Percentiles rank a stretch among this genome's conserved stretches.
These are phyloP conservation scores for Coleophoma crateriformis DNA, from an alignment of 2,329 filamentous ascomycete species.

Conservation along the genomic window DNA sequence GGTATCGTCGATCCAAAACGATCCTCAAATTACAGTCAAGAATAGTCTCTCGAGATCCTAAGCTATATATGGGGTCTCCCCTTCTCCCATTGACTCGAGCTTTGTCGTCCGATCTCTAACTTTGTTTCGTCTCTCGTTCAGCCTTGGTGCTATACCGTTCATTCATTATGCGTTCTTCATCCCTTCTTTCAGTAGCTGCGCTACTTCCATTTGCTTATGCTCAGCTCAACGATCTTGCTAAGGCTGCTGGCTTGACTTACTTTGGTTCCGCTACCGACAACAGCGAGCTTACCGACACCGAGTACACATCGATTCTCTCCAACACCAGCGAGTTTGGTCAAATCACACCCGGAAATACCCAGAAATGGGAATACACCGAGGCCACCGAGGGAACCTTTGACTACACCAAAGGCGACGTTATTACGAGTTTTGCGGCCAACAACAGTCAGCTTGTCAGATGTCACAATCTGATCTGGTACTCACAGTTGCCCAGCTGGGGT, in stretches of 20 bases:
- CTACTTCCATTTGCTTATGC: conserved; percentile 7
- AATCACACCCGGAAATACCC: conserved; percentile 58
- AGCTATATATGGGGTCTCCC: background rate
- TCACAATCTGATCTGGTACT: conserved; percentile 50
- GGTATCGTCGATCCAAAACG: background rate
- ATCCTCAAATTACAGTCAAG: background rate
- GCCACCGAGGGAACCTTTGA: conserved; percentile 49
- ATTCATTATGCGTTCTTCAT: conserved; percentile 1
- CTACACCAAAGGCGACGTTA: conserved; percentile 51
- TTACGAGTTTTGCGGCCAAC: conserved; percentile 39
- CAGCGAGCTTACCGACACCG: conserved; percentile 35
- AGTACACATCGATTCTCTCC: conserved; percentile 50
- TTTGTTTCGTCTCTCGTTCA: background rate
- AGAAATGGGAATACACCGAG: conserved; percentile 61
- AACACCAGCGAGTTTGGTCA: conserved; percentile 56
- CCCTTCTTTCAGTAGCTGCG: conserved; percentile 2
- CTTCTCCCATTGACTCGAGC: background rate
- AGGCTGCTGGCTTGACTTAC: conserved; percentile 47
- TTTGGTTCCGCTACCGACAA: conserved; percentile 57
- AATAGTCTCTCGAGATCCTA: background rate
- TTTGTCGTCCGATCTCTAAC: background rate
- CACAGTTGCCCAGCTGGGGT: conserved; percentile 46
- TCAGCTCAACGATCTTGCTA: conserved; percentile 35
- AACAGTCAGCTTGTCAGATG: conserved; percentile 53
- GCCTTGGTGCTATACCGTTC: background rate